These are phyloP conservation scores for Trichoderma brevicompactum DNA, from an alignment of 2,329 filamentous ascomycete genomes.

Conservation along the genomic window DNA sequence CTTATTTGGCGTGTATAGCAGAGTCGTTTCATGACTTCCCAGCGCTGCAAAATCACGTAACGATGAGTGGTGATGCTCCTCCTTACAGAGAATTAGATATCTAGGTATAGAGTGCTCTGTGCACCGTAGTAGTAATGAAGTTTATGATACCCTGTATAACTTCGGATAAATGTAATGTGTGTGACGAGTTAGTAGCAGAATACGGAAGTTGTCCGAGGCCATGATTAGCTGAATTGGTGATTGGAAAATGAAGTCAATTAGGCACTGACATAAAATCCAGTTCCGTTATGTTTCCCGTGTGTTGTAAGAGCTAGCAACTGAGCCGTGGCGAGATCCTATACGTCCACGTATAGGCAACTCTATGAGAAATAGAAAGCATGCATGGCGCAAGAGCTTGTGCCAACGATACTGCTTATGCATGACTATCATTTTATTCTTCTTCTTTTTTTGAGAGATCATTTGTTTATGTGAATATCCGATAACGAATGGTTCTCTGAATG, in stretches of 20 bases:
- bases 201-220: neutral
- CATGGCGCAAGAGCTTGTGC: neutral
- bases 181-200: neutral
- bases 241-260: no score
- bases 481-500: neutral
- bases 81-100: neutral
- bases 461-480: neutral
- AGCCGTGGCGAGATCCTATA: neutral
- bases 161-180: neutral
- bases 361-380: neutral
- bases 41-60: neutral
- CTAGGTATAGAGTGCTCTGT: neutral
- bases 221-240: neutral
- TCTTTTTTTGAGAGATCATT: neutral
- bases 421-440: neutral
- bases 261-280: no score
- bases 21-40: neutral
- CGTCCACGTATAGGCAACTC: neutral
- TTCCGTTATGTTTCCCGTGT: no score
- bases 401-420: neutral
- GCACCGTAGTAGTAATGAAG: neutral
- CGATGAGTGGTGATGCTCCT: neutral
- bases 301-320: no score
- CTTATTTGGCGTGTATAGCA: neutral
- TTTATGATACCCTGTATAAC: slow-evolving; percentile 8